These are phyloP conservation scores for Mucor sp. DNA, from an alignment of 371 early-diverging fungal species.

Conservation along the genomic window DNA sequence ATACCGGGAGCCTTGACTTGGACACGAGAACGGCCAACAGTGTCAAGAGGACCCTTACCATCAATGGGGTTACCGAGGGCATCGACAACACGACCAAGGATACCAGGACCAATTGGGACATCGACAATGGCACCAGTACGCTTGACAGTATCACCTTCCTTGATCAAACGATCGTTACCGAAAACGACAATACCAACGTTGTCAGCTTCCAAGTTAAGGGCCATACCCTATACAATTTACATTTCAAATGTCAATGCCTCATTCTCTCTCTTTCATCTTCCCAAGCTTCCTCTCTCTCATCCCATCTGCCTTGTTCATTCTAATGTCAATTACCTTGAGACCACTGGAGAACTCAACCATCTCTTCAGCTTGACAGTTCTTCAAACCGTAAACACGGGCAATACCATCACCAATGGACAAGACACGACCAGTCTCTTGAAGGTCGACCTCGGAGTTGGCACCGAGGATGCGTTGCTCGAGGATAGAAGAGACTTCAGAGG, in stretches of 20 bases:
- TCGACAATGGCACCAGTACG: slow-evolving; percentile 97
- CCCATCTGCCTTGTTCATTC: slow-evolving; percentile 17
- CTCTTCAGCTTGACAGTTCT: slow-evolving; percentile 98
- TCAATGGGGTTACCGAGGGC: slow-evolving; percentile 98
- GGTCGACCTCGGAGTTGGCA: slow-evolving; percentile 75
- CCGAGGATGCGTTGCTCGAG: slow-evolving; percentile 94
- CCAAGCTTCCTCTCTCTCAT: neutral
- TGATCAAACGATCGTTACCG: slow-evolving; percentile 92
- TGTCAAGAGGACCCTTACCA: slow-evolving; percentile 93
- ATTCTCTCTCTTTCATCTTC: too few species aligned
- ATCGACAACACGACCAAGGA: slow-evolving; percentile 96
- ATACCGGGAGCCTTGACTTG: slow-evolving; percentile 98
- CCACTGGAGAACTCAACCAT: slow-evolving; percentile 99
- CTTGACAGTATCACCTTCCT: slow-evolving; percentile 96
- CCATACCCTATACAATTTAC: slow-evolving; percentile 76
- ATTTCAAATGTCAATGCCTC: neutral
- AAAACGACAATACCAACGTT: slow-evolving; percentile 98
- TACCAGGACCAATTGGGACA: slow-evolving; percentile 90
- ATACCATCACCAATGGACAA: slow-evolving; percentile 99
- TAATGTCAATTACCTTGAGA: slow-evolving; percentile 68
- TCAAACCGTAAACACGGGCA: slow-evolving; percentile 97
- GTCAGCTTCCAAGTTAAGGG: slow-evolving; percentile 95
- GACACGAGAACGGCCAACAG: slow-evolving; percentile 83
- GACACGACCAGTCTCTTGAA: slow-evolving; percentile 97
- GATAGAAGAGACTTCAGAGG: slow-evolving; percentile 89